Conservation (phyloP, 306 rosid species). For the Pueraria montana region DNA sequence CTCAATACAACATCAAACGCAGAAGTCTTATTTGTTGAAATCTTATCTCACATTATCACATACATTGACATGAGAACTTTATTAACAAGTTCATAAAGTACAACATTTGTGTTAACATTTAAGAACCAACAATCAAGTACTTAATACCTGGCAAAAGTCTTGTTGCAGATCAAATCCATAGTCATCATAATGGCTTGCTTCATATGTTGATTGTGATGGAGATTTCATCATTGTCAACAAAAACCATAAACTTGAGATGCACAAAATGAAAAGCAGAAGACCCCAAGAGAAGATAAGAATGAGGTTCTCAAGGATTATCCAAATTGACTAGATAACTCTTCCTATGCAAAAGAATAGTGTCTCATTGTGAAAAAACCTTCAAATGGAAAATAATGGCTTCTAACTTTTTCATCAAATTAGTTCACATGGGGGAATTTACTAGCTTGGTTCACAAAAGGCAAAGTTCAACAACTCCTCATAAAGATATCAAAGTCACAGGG, state of each 20-base stretch:
- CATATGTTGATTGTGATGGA: conserved; percentile 52
- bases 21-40: conserved; percentile 10
- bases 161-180: conserved; percentile 68
- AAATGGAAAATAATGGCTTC: conserved; percentile 37
- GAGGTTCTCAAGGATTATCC: conserved; percentile 19
- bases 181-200: conserved; percentile 48
- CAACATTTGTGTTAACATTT: background rate
- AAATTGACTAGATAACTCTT: conserved; percentile 29
- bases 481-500: conserved; percentile 43
- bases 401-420: conserved; percentile 46
- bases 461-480: conserved; percentile 54
- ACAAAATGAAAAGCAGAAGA: conserved; percentile 24
- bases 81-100: background rate
- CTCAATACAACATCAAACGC: background rate
- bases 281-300: conserved; percentile 10
- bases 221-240: conserved; percentile 60
- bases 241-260: background rate
- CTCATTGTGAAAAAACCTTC: conserved; percentile 33
- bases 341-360: conserved; percentile 10
- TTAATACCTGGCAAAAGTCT: conserved; percentile 69
- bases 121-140: background rate
- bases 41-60: conserved; percentile 1
- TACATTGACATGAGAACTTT: background rate
- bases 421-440: conserved; percentile 47
- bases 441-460: conserved; percentile 47